Base-by-base conservation (phyloP, 139 green algal genomes). In the Yamagishiella unicocca region DNA sequence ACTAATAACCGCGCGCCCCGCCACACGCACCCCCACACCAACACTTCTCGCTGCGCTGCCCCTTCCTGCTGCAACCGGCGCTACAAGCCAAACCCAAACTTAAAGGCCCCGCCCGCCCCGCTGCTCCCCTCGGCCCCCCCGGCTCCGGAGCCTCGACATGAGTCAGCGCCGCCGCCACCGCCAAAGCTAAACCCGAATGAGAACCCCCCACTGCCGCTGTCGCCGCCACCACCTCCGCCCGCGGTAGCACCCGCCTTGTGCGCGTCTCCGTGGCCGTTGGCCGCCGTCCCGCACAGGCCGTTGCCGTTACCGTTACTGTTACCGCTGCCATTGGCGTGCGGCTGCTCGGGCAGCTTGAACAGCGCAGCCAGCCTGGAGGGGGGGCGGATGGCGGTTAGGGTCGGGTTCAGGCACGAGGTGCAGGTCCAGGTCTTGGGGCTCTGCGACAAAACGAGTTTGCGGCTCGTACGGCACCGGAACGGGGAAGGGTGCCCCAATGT, bases 11-110 rank as follows among this genome's bases (percentile, higher is more conserved):
- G n/a, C n/a, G n/a, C n/a, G n/a, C n/a, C n/a, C n/a, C n/a, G n/a
- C n/a, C n/a, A n/a, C n/a, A n/a, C n/a, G n/a, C n/a, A n/a, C n/a
- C n/a, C n/a, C n/a, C n/a, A n/a, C n/a, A n/a, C n/a, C n/a, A n/a
- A n/a, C n/a, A n/a, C n/a, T n/a, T n/a, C n/a, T n/a, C n/a, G n/a
- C n/a, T n/a, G n/a, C n/a, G n/a, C n/a, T n/a, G n/a, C n/a, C n/a
- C n/a, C n/a, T n/a, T n/a, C n/a, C n/a, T n/a, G n/a, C n/a, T n/a
- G n/a, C n/a, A n/a, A n/a, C n/a, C n/a, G n/a, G n/a, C n/a, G n/a
- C n/a, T n/a, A 85, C 19, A 85, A 5, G 17, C 61, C 61, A 38
- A 85, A 85, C 14, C 61, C 79, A 45, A 85, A 85, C 61, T 75
- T 75, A 40, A 85, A 85, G 29, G 61, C 79, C 1, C 61, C 61